phyloP scores from a whole-genome alignment of 768 basidiomycete genomes.

The Clitopilus hobsonii region DNA sequence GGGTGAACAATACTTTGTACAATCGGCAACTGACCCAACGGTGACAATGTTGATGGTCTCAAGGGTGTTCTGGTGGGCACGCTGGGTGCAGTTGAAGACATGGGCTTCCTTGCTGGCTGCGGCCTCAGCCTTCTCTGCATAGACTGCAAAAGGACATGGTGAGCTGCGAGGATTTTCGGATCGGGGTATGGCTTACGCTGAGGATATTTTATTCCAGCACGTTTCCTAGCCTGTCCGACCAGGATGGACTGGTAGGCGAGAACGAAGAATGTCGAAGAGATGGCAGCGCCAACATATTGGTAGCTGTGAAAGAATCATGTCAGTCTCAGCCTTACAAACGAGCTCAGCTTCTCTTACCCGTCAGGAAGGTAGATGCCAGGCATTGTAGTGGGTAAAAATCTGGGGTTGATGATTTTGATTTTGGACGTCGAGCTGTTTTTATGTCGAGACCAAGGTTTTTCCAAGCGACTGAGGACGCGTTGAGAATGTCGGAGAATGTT shows the following conservation, averaged over 20 bases:
- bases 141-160: no score
- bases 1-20: background rate
- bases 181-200: background rate
- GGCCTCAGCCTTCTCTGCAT: conserved; percentile 2
- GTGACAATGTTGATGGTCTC: conserved; percentile 39
- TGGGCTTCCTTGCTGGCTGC: background rate
- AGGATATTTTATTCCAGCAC: conserved; percentile 44
- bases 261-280: conserved; percentile 48
- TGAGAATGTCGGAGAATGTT: background rate
- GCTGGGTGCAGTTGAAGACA: conserved; percentile 2
- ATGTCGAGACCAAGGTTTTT: background rate
- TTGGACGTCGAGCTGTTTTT: background rate
- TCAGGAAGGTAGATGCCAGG: background rate
- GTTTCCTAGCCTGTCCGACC: conserved; percentile 41
- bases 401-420: background rate
- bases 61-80: conserved; percentile 60
- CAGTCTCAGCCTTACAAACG: background rate
- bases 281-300: conserved; percentile 51
- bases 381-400: background rate
- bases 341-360: background rate
- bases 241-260: conserved; percentile 41
- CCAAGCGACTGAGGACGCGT: background rate
- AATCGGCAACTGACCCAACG: conserved; percentile 29
- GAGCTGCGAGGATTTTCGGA: no score
- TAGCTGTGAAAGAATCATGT: conserved; percentile 28